Base-by-base conservation (phyloP, 192 early-diverging fungal species). In the Coemansia sp. region DNA sequence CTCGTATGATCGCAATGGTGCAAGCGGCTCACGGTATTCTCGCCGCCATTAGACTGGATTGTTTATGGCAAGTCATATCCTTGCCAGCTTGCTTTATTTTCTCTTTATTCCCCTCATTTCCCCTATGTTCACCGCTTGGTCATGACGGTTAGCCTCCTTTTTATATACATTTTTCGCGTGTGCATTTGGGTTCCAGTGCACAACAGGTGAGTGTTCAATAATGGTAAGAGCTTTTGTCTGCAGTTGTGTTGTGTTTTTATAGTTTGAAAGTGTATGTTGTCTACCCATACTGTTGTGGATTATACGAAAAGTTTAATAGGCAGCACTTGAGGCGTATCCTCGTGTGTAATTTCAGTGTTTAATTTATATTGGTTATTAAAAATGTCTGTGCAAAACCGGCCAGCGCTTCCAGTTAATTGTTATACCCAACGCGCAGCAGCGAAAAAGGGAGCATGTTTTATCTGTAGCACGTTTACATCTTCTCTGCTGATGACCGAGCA, bases 1-100 rank as follows among this genome's bases (percentile, higher is more conserved):
- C 67, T 79, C 77, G 37, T 43, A 72, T 14, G 76, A 78, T 22
- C 76, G 66, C 17, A 23, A n/a, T 10, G 54, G 64, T 19, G 60
- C 65, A n/a, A 37, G 56, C 45, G 45, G 71, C 62, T 72, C 71
- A 47, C 51, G 67, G 54, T 59, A 75, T 41, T 63, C 63, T 48
- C 73, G 73, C 32, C 67, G 67, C 37, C 57, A 57, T 17, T 37
- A 57, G 35, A 57, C 7, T 6, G 35, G 11, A 17, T n/a, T 19
- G 32, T 11, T 37, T 19, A 19, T 35, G 32, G 32, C 32, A 35
- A 35, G 32, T 35, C 32, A 35, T 35, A 35, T 8, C 21, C 21
- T 35, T 35, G 32, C 32, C 32, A 35, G 32, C 6, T 35, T 35
- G 32, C 32, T 35, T 35, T 35, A 35, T 8, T 35, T 35, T 35